Conservation (phyloP, 1,139 yeast genomes). For the Pichia norvegensis region DNA sequence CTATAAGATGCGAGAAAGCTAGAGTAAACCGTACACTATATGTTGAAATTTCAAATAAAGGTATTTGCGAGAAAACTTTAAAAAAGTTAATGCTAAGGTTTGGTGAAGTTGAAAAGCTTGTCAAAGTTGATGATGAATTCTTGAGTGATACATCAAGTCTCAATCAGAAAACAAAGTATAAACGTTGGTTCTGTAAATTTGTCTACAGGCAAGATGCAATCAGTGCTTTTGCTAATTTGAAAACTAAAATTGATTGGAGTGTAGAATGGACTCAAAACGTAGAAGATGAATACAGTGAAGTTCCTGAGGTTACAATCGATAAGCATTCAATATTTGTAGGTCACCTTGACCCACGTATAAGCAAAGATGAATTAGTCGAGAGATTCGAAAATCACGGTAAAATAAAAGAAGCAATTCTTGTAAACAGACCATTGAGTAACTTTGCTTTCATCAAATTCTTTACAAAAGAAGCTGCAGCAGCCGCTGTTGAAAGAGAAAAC, state of each 20-base stretch:
- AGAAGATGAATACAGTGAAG: slow-evolving; percentile 34
- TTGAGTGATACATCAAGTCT: slow-evolving; percentile 15
- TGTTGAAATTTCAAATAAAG: slow-evolving; percentile 31
- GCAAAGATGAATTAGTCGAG: slow-evolving; percentile 46
- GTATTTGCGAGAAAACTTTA: slow-evolving; percentile 30
- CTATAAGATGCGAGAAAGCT: slow-evolving; percentile 82
- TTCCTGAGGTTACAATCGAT: slow-evolving; percentile 45
- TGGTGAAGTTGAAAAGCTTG: slow-evolving; percentile 70
- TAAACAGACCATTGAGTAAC: slow-evolving; percentile 44
- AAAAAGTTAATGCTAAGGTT: slow-evolving; percentile 37
- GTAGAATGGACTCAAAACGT: slow-evolving; percentile 86
- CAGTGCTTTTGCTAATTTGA: slow-evolving; percentile 67
- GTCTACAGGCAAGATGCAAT: slow-evolving; percentile 88
- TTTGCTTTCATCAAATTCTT: slow-evolving; percentile 68
- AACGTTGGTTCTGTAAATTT: slow-evolving; percentile 73
- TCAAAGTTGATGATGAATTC: slow-evolving; percentile 39
- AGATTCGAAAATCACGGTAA: slow-evolving; percentile 65
- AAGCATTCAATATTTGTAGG: slow-evolving; percentile 71
- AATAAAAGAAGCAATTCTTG: slow-evolving; percentile 43
- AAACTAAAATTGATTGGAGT: slow-evolving; percentile 42
- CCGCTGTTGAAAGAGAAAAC: slow-evolving; percentile 75
- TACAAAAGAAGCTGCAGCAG: slow-evolving; percentile 67
- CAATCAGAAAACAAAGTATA: slow-evolving; percentile 20
- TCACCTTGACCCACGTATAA: slow-evolving; percentile 49
- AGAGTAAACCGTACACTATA: slow-evolving; percentile 82